Evolutionary conservation across 306 rosid species (phyloP), one percentile per base, ranked within the genome.

Genomic region (Alnus glutinosa): DNA sequence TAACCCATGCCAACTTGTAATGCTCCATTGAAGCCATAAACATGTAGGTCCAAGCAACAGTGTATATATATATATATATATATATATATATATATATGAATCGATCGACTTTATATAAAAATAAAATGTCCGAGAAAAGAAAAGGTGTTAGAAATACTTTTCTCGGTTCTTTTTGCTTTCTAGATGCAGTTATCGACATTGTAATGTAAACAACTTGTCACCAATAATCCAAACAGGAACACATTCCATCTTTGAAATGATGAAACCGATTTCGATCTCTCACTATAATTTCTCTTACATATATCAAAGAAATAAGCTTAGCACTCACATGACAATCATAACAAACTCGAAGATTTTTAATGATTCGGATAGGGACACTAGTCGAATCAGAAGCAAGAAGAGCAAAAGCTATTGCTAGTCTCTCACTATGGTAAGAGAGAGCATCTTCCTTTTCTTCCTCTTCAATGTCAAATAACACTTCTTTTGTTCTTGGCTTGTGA

Each of bases 381-480:
- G 74, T 77, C 19, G 62, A 74, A 87, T 85, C 55, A 9, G 77
- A 82, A 49, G 81, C 77, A 55, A 77, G 23, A 16, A 87, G 84
- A 55, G 83, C 88, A 81, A 87, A 84, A 3, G 88, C 88, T 76
- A 87, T 74, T 28, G 86, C 88, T 23, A 87, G 83, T 70, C 80
- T 84, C 80, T 87, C 85, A 9, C 90, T 84, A 55, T 77, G 88
- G 83, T 84, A 87, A 74, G 86, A 87, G 16, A 84, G 85, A 51
- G 71, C 71, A 74, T 75, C 83, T 74, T 87, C 86, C 85, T 82
- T 84, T 39, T 87, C 90, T 57, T 84, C 86, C 55, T 86, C 89
- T 75, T 87, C 86, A 42, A 87, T 71, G 67, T 87, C 90, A 57
- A 87, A 84, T 70, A 82, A 49, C 48, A 84, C 86, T 57, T 83